These are phyloP conservation scores for Cladosporium sp. DNA, from an alignment of 2,329 filamentous ascomycete genomes.

Conservation along the genomic window DNA sequence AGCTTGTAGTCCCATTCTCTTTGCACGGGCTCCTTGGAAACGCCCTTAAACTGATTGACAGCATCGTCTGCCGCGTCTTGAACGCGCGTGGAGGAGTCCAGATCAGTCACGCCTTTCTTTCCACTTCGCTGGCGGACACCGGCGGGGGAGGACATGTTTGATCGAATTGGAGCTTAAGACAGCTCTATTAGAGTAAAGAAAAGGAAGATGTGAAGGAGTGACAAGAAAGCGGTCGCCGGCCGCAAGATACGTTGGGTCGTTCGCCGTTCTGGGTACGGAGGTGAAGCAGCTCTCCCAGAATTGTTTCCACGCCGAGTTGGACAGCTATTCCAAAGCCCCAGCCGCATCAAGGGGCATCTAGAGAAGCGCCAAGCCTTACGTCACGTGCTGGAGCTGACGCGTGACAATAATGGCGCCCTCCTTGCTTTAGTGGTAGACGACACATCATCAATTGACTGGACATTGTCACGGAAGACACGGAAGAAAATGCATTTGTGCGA, in stretches of 20 bases:
- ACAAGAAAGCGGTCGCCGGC: constrained; percentile 6
- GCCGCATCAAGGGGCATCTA: no score
- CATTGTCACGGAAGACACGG: no score
- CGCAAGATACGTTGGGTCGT: constrained; percentile 1
- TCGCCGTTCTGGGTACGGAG: constrained; percentile 5
- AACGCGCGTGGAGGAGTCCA: constrained; percentile 14
- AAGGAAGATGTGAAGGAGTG: constrained; percentile 8
- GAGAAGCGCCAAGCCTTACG: background rate
- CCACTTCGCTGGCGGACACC: constrained; percentile 19
- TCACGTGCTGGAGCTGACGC: no score
- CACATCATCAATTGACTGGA: background rate
- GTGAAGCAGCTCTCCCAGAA: background rate
- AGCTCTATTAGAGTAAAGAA: constrained; percentile 2
- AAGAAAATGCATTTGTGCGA: no score
- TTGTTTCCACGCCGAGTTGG: constrained; percentile 3
- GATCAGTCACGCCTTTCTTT: constrained; percentile 22
- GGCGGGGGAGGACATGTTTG: constrained; percentile 7
- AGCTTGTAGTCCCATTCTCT: constrained; percentile 77
- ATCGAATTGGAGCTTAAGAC: background rate
- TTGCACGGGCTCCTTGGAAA: constrained; percentile 24
- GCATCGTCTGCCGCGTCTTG: constrained; percentile 34
- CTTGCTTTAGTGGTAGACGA: constrained; percentile 2
- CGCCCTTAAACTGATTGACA: constrained; percentile 35
- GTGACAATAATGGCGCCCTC: no score
- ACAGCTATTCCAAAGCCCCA: background rate